These are phyloP conservation scores for Selaginella tamariscina DNA, from an alignment of 75 land plant species.

Conservation along the genomic window DNA sequence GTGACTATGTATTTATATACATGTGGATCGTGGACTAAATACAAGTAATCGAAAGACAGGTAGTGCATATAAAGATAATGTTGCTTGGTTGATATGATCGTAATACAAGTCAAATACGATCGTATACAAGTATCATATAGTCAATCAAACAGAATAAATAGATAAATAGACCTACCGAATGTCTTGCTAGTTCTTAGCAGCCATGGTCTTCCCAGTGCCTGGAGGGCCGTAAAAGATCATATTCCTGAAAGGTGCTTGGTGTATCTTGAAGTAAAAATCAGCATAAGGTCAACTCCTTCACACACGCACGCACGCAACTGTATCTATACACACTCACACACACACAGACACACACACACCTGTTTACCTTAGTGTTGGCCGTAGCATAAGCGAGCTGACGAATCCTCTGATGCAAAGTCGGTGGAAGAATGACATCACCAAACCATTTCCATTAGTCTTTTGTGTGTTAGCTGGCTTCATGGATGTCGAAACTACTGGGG, in stretches of 20 bases:
- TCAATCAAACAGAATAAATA: too few species aligned
- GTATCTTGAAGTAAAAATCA: too few species aligned
- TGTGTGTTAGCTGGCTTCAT: slow-evolving; percentile 11
- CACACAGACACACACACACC: too few species aligned
- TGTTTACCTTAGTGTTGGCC: slow-evolving; percentile 76
- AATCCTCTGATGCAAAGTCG: slow-evolving; percentile 66
- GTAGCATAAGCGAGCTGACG: slow-evolving; percentile 64
- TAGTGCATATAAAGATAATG: too few species aligned
- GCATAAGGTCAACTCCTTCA: too few species aligned
- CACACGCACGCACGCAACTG: too few species aligned
- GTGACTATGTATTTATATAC: too few species aligned
- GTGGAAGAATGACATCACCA: slow-evolving; percentile 76
- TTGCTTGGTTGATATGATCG: too few species aligned
- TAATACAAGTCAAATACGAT: slow-evolving; percentile 2
- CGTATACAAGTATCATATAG: not conserved
- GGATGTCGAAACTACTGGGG: slow-evolving; percentile 13
- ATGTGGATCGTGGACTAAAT: too few species aligned
- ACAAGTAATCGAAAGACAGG: too few species aligned
- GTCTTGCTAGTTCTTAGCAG: slow-evolving; percentile 70
- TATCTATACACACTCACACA: too few species aligned
- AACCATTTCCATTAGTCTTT: slow-evolving; percentile 57
- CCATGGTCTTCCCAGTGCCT: slow-evolving; percentile 96
- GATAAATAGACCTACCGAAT: slow-evolving; percentile 86
- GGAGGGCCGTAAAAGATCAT: slow-evolving; percentile 96
- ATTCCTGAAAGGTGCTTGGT: slow-evolving; percentile 85